Evolutionary conservation across 192 early-diverging fungal genomes (phyloP).

Genomic region (Podila epigama): DNA sequence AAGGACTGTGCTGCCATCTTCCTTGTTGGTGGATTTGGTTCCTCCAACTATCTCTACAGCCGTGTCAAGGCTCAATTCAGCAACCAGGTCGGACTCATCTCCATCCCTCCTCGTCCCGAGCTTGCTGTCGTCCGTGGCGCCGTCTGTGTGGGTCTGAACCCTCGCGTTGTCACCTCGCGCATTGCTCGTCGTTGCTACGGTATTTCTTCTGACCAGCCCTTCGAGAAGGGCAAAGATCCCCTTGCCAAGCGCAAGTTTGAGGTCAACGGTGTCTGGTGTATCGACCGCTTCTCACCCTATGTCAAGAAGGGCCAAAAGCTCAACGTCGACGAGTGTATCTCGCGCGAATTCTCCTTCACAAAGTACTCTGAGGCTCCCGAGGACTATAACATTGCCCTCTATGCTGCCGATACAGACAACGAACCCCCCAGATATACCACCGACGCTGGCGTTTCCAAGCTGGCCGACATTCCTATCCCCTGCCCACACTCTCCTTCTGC

Average conservation of each 20-base stretch:
- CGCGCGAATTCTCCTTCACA: constrained; percentile 40
- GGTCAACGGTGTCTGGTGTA: constrained; percentile 41
- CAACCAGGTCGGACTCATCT: constrained; percentile 23
- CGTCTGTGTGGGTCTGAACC: constrained; percentile 41
- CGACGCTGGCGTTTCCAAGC: constrained; percentile 32
- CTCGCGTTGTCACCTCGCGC: constrained; percentile 25
- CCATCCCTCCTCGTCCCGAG: constrained; percentile 46
- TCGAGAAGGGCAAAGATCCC: constrained; percentile 49
- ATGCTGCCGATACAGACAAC: constrained; percentile 39
- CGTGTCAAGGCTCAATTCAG: constrained; percentile 30
- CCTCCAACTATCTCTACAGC: constrained; percentile 46
- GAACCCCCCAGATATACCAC: constrained; percentile 37
- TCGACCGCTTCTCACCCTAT: constrained; percentile 42
- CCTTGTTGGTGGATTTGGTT: constrained; percentile 60
- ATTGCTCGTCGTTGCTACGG: constrained; percentile 48
- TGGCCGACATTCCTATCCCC: constrained; percentile 43
- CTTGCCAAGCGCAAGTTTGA: constrained; percentile 31
- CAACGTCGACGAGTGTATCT: constrained; percentile 23
- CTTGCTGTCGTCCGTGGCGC: constrained; percentile 57
- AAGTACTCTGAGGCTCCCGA: constrained; percentile 41
- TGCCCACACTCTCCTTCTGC: constrained; percentile 26
- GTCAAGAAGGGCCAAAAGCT: constrained; percentile 40
- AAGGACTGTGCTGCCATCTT: constrained; percentile 49
- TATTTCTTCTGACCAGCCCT: constrained; percentile 36
- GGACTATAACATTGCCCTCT: constrained; percentile 31